These are phyloP conservation scores for Triticum urartu DNA, from an alignment of 176 grass and related monocot species.

Conservation along the genomic window DNA sequence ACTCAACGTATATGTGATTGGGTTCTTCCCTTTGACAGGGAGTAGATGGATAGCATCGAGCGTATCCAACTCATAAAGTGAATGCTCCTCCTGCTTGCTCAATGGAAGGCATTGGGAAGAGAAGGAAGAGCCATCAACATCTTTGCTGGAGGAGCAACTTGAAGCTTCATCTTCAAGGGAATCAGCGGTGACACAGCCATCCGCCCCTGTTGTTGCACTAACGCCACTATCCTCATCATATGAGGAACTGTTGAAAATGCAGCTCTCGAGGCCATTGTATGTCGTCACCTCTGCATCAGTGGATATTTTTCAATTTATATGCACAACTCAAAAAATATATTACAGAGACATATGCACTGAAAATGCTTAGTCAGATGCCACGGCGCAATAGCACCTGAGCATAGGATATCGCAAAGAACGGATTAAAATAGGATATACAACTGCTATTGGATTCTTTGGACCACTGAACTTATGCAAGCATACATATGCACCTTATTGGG, in stretches of 20 bases:
- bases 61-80: slow-evolving; percentile 53
- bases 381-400: background rate
- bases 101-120: slow-evolving; percentile 54
- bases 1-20: slow-evolving; percentile 61
- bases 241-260: slow-evolving; percentile 69
- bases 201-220: slow-evolving; percentile 52
- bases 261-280: slow-evolving; percentile 81
- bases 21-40: slow-evolving; percentile 68
- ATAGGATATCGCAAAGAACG: background rate
- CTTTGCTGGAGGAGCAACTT: slow-evolving; percentile 91
- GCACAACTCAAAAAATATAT: background rate
- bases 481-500: background rate
- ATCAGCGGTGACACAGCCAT: slow-evolving; percentile 59
- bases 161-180: slow-evolving; percentile 88
- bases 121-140: slow-evolving; percentile 62
- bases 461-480: background rate
- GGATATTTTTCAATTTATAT: background rate
- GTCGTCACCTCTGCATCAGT: slow-evolving; percentile 66
- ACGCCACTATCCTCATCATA: slow-evolving; percentile 81
- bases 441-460: background rate
- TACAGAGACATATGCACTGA: background rate
- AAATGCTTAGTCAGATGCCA: background rate
- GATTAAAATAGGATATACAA: background rate
- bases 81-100: slow-evolving; percentile 65
- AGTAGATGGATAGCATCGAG: slow-evolving; percentile 52